Evolutionary conservation across 192 early-diverging fungal genomes (phyloP).

Genomic region (Backusella liffmaniae): DNA sequence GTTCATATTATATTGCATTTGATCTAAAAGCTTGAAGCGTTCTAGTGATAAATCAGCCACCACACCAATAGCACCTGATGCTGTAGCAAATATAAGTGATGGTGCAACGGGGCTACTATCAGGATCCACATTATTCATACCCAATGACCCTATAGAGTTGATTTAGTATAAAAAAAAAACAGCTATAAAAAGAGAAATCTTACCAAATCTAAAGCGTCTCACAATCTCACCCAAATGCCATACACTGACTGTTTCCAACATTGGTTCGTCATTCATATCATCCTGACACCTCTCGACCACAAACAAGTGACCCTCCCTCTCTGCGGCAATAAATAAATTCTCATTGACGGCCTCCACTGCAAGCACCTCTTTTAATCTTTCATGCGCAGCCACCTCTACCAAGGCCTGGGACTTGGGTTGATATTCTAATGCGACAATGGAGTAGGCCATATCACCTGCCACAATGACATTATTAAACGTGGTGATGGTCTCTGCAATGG

Average conservation of each 20-base stretch:
- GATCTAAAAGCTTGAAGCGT: conserved; percentile 55
- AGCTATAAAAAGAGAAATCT: neutral
- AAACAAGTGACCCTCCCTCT: conserved; percentile 63
- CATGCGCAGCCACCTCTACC: conserved; percentile 62
- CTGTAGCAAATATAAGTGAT: conserved; percentile 71
- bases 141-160: conserved; percentile 62
- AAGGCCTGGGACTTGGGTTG: conserved; percentile 43
- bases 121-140: conserved; percentile 60
- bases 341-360: conserved; percentile 57
- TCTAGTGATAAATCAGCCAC: conserved; percentile 69
- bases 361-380: conserved; percentile 58
- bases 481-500: conserved; percentile 58
- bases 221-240: conserved; percentile 84
- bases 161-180: neutral
- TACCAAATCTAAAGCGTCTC: conserved; percentile 78
- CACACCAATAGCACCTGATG: conserved; percentile 79
- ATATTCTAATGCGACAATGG: conserved; percentile 63
- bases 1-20: conserved; percentile 71
- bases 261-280: conserved; percentile 49
- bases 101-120: conserved; percentile 56
- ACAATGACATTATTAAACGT: conserved; percentile 66
- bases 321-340: conserved; percentile 58
- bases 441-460: conserved; percentile 83
- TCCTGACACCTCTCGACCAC: conserved; percentile 51
- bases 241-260: conserved; percentile 61